Percentiles rank a stretch among this genome's conserved stretches.
Conservation (phyloP, 345 rosid genomes). For the Salix viminalis region DNA sequence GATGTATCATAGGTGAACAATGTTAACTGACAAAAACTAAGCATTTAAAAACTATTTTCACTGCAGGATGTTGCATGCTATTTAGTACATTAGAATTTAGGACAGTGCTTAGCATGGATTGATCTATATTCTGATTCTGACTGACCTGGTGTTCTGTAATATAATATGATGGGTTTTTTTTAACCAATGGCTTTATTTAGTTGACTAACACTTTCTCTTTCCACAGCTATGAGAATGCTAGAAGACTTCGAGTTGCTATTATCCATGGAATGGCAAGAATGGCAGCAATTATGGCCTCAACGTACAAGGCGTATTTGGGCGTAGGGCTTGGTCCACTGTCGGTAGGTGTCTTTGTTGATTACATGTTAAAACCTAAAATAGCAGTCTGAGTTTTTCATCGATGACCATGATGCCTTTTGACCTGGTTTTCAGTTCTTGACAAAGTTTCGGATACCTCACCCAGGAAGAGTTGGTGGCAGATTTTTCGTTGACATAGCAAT, state of each 20-base stretch:
- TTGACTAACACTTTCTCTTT: slow-evolving; percentile 7
- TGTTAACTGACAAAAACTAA: neutral
- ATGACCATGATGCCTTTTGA: slow-evolving; percentile 11
- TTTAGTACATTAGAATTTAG: neutral
- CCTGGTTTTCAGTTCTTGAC: slow-evolving; percentile 62
- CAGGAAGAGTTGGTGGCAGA: slow-evolving; percentile 84
- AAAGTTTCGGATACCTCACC: slow-evolving; percentile 79
- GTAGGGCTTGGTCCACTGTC: slow-evolving; percentile 94
- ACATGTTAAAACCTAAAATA: neutral
- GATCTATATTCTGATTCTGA: neutral
- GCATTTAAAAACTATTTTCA: neutral
- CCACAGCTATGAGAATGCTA: slow-evolving; percentile 65
- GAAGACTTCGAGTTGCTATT: slow-evolving; percentile 72
- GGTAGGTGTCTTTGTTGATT: slow-evolving; percentile 35
- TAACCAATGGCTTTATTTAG: neutral
- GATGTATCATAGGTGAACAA: neutral
- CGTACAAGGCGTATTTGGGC: slow-evolving; percentile 90
- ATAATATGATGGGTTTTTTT: neutral
- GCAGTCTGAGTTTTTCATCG: neutral
- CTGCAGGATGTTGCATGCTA: neutral
- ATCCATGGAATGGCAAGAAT: slow-evolving; percentile 90
- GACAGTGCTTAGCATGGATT: neutral
- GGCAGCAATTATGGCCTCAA: slow-evolving; percentile 96
- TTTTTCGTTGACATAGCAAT: slow-evolving; percentile 66
- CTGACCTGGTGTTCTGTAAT: neutral